Evolutionary conservation across 2,329 filamentous ascomycete species (phyloP).

Genomic region (Onygena corvina): DNA sequence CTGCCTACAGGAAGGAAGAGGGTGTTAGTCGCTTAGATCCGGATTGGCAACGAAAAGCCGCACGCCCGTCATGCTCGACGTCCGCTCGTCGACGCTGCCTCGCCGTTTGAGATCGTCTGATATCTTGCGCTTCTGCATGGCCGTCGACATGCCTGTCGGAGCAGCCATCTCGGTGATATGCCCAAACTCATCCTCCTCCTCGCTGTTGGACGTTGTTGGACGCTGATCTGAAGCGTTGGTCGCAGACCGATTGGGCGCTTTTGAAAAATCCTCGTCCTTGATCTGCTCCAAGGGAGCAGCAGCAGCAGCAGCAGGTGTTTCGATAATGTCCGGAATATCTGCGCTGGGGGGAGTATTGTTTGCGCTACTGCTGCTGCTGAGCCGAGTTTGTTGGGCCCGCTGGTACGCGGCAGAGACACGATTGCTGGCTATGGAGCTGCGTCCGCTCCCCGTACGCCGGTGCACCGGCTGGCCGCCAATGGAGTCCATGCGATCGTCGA

Average conservation of each 20-base stretch:
- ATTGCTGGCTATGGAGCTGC: conserved; percentile 44
- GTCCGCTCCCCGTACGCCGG: conserved; percentile 45
- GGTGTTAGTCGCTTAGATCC: conserved; percentile 31
- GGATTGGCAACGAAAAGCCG: conserved; percentile 39
- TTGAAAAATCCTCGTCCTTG: conserved; percentile 12
- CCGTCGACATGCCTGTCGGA: conserved; percentile 30
- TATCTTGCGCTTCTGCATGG: conserved; percentile 30
- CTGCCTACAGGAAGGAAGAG: not conserved
- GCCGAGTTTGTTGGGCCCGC: conserved; percentile 21
- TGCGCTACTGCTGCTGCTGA: conserved; percentile 40
- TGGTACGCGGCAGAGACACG: conserved; percentile 37
- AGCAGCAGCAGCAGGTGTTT: conserved; percentile 28
- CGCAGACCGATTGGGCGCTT: not conserved
- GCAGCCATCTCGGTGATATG: conserved; percentile 41
- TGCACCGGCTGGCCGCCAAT: conserved; percentile 34
- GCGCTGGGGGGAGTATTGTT: conserved; percentile 38
- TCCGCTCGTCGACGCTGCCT: conserved; percentile 39
- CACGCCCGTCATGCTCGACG: conserved; percentile 37
- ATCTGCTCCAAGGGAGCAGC: conserved; percentile 19
- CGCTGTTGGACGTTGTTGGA: conserved; percentile 24
- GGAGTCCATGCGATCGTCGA: conserved; percentile 43
- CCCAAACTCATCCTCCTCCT: conserved; percentile 44
- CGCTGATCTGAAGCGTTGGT: conserved; percentile 10
- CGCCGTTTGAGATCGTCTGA: conserved; percentile 36
- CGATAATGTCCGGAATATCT: conserved; percentile 33